Percentiles rank a stretch among this genome's conserved stretches.
Evolutionary conservation across 129 eudicot species (phyloP).

Genomic region (Apium graveolens): DNA sequence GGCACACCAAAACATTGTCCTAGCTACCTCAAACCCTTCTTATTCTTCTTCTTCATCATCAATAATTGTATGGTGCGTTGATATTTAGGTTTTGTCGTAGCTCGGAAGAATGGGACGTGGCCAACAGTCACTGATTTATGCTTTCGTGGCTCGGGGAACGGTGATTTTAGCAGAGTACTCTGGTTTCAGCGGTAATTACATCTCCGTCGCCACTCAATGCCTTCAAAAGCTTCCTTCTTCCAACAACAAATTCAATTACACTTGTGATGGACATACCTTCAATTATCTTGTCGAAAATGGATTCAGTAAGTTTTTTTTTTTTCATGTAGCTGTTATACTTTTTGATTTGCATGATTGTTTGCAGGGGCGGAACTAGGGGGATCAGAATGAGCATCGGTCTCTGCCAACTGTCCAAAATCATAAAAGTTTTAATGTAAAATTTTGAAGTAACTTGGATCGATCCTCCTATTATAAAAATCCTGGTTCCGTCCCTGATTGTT

Average conservation of each 20-base stretch:
- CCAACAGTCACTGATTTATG: slow-evolving; percentile 45
- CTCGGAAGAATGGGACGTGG: slow-evolving; percentile 12
- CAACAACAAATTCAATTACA: slow-evolving; percentile 48
- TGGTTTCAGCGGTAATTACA: slow-evolving; percentile 52
- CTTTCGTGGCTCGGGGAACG: slow-evolving; percentile 51
- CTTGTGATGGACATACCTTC: slow-evolving; percentile 55
- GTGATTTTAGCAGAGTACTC: slow-evolving; percentile 50
- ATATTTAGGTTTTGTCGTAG: not conserved
- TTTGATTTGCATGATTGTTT: too few species aligned
- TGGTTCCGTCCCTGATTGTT: too few species aligned
- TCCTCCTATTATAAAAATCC: too few species aligned
- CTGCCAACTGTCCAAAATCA: too few species aligned
- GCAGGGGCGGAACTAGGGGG: too few species aligned
- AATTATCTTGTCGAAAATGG: slow-evolving; percentile 51
- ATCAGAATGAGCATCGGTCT: too few species aligned
- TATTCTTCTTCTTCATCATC: not conserved
- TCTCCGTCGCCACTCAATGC: slow-evolving; percentile 43
- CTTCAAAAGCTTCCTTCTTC: slow-evolving; percentile 57
- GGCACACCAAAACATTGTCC: not conserved
- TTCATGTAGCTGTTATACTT: too few species aligned
- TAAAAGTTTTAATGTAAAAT: too few species aligned
- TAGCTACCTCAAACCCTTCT: not conserved
- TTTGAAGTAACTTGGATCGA: too few species aligned
- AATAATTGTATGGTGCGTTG: not conserved
- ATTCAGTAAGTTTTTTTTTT: slow-evolving; percentile 28